Evolutionary conservation across 306 rosid species (phyloP).

Genomic region (Boehmeria nivea): DNA sequence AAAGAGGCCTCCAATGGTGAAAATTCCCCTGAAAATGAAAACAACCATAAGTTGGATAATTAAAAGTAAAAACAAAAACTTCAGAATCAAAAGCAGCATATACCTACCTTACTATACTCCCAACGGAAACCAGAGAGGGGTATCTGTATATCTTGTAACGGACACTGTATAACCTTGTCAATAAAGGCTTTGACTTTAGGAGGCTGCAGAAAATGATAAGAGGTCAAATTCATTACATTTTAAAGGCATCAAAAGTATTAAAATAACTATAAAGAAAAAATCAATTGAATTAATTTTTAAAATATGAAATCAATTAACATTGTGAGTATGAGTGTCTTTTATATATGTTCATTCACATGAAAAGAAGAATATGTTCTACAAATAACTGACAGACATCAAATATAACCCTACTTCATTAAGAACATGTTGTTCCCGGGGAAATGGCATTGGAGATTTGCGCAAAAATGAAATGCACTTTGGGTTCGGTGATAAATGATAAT

Average conservation of each 20-base stretch:
- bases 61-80: not conserved
- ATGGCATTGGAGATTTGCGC: no score
- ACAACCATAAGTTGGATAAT: slow-evolving; percentile 18
- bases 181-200: slow-evolving; percentile 82
- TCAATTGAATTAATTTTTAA: no score
- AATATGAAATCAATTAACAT: no score
- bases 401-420: no score
- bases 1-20: slow-evolving; percentile 93
- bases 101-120: slow-evolving; percentile 84
- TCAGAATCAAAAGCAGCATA: slow-evolving; percentile 2
- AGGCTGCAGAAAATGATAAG: slow-evolving; percentile 58
- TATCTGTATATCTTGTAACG: slow-evolving; percentile 85
- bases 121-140: slow-evolving; percentile 94
- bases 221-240: slow-evolving; percentile 10
- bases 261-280: not conserved
- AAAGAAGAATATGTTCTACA: no score
- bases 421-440: no score
- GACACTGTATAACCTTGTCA: slow-evolving; percentile 89
- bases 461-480: no score
- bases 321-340: no score
- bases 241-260: not conserved
- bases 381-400: no score
- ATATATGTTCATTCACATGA: no score
- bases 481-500: no score
- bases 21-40: slow-evolving; percentile 75